A percentile compares a stretch with the other conserved stretches of the same genome.
These are phyloP conservation scores for Trichophyton equinum DNA, from an alignment of 2,329 filamentous ascomycete genomes.

Conservation along the genomic window DNA sequence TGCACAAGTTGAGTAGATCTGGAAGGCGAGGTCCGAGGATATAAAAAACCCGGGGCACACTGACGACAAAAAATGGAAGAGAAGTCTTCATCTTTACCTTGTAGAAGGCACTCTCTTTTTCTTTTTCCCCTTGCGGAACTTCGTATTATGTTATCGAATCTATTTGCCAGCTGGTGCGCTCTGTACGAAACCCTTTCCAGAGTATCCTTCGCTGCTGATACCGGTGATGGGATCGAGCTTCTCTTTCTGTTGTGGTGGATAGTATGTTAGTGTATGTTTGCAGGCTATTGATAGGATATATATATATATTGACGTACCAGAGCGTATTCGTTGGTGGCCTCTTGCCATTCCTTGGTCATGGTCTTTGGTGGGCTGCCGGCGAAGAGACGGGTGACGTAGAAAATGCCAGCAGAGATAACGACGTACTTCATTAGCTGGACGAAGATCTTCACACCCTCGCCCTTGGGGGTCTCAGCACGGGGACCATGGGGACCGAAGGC, in stretches of 20 bases:
- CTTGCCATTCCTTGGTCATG: constrained; percentile 96
- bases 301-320: constrained; percentile 45
- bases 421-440: constrained; percentile 60
- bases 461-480: constrained; percentile 68
- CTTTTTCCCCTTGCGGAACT: not conserved
- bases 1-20: constrained; percentile 7
- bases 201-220: constrained; percentile 66
- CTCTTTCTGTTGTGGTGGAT: constrained; percentile 48
- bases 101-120: not conserved
- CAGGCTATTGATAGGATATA: constrained; percentile 13
- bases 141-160: constrained; percentile 1
- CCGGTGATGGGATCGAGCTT: constrained; percentile 78
- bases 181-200: constrained; percentile 67
- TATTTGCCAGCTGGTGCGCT: constrained; percentile 29
- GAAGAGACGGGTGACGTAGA: constrained; percentile 57
- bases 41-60: not conserved
- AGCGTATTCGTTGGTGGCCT: constrained; percentile 86
- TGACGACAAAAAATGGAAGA: not conserved
- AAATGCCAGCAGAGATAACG: constrained; percentile 55
- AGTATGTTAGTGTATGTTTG: not conserved
- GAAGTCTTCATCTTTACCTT: not conserved
- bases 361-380: constrained; percentile 64
- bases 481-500: constrained; percentile 95
- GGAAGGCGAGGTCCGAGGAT: not conserved
- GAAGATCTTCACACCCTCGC: constrained; percentile 69